These are phyloP conservation scores for Ophiostoma australiae DNA, from an alignment of 2,329 filamentous ascomycete species.

Conservation along the genomic window DNA sequence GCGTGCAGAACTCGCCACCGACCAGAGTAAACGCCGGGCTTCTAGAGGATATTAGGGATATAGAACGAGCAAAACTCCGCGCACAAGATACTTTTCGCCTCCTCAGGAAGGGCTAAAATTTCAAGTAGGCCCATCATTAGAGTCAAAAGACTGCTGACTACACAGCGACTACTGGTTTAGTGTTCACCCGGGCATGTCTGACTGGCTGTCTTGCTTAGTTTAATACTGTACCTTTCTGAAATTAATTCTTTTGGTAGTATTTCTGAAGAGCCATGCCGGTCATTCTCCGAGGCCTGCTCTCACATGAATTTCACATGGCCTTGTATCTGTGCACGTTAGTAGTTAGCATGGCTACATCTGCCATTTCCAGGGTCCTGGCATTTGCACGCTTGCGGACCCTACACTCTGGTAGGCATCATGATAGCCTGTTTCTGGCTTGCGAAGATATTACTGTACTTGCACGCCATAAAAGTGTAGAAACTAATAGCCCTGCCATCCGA, in stretches of 20 bases:
- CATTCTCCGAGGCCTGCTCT: neutral
- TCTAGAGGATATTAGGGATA: neutral
- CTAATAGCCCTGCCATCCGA: neutral
- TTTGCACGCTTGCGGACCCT: neutral
- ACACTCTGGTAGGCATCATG: no score
- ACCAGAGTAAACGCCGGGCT: neutral
- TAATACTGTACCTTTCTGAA: neutral
- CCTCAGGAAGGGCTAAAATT: neutral
- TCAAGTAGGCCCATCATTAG: neutral
- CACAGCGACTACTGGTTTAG: neutral
- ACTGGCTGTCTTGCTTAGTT: neutral
- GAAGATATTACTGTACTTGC: neutral
- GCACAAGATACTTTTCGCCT: neutral
- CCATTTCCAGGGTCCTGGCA: neutral
- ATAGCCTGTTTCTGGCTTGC: neutral
- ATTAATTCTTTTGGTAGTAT: neutral
- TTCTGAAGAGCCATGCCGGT: neutral
- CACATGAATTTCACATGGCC: neutral
- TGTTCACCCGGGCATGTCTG: neutral
- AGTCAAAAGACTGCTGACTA: neutral
- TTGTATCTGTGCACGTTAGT: neutral
- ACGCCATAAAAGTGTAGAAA: neutral
- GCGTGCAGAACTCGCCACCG: neutral
- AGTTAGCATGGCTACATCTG: neutral
- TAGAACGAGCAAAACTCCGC: conserved; percentile 5